A percentile compares a stretch with the other conserved stretches of the same genome.
Conservation (phyloP, 1,284 basidiomycete genomes). For the Puccinia hordei region DNA sequence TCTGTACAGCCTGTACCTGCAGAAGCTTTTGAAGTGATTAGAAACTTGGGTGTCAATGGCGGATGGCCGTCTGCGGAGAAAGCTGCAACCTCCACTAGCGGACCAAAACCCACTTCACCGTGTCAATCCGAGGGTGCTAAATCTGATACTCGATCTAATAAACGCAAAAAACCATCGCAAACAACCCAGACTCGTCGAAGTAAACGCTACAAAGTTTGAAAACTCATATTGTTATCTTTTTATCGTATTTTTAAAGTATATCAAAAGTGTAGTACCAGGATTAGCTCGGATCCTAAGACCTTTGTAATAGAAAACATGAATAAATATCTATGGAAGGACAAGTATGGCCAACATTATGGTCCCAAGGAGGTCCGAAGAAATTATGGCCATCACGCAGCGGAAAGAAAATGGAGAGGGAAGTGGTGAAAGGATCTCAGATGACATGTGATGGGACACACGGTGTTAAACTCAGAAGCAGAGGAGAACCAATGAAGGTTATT, state of each 20-base stretch:
- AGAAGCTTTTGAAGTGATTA: constrained; percentile 71
- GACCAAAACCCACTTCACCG: background rate
- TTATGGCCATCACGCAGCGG: too few relatives aligned
- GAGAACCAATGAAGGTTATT: too few relatives aligned
- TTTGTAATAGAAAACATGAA: too few relatives aligned
- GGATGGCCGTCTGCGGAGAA: constrained; percentile 61
- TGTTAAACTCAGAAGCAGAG: too few relatives aligned
- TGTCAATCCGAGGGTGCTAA: background rate
- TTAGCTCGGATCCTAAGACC: background rate
- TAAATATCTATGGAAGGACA: too few relatives aligned
- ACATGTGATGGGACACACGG: too few relatives aligned
- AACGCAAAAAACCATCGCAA: background rate
- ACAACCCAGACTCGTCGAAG: background rate
- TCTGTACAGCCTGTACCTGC: constrained; percentile 80
- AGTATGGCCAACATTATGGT: too few relatives aligned
- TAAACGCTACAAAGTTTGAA: constrained; percentile 17
- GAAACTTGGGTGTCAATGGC: constrained; percentile 70
- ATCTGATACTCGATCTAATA: background rate
- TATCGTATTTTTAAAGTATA: background rate
- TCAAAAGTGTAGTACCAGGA: background rate
- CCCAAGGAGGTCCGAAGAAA: too few relatives aligned
- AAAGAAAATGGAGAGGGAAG: too few relatives aligned
- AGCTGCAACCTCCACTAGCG: background rate
- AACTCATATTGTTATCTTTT: background rate
- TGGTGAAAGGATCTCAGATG: too few relatives aligned